A percentile compares a stretch with the other conserved stretches of the same genome.
These are phyloP conservation scores for Cicer bijugum DNA, from an alignment of 306 rosid genomes.

Conservation along the genomic window DNA sequence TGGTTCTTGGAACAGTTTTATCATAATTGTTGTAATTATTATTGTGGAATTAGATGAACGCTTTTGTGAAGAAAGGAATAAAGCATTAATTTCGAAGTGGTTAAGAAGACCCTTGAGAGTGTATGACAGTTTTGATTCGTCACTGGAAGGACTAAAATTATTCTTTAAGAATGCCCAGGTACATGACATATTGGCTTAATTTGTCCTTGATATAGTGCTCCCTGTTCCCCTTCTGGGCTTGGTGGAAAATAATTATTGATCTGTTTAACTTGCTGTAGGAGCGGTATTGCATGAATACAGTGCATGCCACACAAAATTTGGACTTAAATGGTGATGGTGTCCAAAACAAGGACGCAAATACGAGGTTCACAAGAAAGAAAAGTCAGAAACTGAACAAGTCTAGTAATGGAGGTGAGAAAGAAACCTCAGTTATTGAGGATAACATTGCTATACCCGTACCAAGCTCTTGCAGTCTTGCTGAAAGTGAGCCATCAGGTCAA, in stretches of 20 bases:
- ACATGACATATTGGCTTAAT: conserved; percentile 30
- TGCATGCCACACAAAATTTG: conserved; percentile 43
- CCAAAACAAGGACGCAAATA: conserved; percentile 44
- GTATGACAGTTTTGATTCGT: conserved; percentile 60
- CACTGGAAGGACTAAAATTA: conserved; percentile 67
- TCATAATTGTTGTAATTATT: conserved; percentile 31
- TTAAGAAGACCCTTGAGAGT: conserved; percentile 70
- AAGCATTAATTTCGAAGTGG: conserved; percentile 84
- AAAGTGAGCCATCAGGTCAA: conserved; percentile 47
- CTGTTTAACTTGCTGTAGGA: conserved; percentile 62
- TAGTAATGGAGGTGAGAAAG: conserved; percentile 46
- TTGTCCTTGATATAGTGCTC: conserved; percentile 21
- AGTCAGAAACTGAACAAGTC: conserved; percentile 51
- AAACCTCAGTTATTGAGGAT: conserved; percentile 43
- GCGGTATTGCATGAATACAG: conserved; percentile 56
- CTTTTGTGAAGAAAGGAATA: conserved; percentile 75
- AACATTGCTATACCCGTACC: conserved; percentile 44
- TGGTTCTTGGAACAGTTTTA: conserved; percentile 19
- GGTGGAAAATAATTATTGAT: conserved; percentile 9
- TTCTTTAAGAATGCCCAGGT: conserved; percentile 79
- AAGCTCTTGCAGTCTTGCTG: conserved; percentile 51
- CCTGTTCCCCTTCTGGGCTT: not conserved
- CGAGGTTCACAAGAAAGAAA: conserved; percentile 49
- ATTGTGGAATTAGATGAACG: conserved; percentile 82
- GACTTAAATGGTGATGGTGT: conserved; percentile 42